Percentiles rank a stretch among this genome's conserved stretches.
These are phyloP conservation scores for Corynascus novoguineensis DNA, from an alignment of 495 filamentous ascomycete species.

Conservation along the genomic window DNA sequence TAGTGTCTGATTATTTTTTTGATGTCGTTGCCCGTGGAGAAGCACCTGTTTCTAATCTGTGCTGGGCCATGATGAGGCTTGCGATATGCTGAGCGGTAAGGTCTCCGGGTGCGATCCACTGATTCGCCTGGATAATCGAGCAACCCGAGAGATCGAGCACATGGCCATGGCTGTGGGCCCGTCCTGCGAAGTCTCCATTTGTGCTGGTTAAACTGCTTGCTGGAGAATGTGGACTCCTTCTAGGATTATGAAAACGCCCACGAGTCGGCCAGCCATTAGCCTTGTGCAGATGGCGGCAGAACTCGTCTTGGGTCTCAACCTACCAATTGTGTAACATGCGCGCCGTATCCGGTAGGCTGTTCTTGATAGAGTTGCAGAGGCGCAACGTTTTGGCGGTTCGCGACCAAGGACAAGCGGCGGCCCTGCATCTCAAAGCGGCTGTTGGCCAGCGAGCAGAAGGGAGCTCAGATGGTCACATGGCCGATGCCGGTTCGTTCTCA, in stretches of 20 bases:
- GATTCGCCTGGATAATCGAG: conserved; percentile 28
- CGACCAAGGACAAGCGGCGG: neutral
- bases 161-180: conserved; percentile 23
- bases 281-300: conserved; percentile 2
- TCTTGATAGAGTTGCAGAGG: neutral
- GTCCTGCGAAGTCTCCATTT: conserved; percentile 23
- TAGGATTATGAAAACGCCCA: conserved; percentile 13
- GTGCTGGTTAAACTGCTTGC: conserved; percentile 27
- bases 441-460: neutral
- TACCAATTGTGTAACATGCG: neutral
- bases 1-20: conserved; percentile 12
- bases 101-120: conserved; percentile 12
- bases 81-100: conserved; percentile 17
- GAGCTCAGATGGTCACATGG: conserved; percentile 14
- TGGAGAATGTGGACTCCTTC: conserved; percentile 23
- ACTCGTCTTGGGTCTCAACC: conserved; percentile 5
- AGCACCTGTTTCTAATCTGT: neutral
- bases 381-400: neutral
- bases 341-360: neutral
- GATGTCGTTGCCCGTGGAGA: conserved; percentile 16
- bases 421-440: conserved; percentile 1
- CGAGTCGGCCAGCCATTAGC: conserved; percentile 16
- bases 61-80: conserved; percentile 19
- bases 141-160: neutral
- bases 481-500: conserved; percentile 10